Evolutionary conservation across 306 rosid species (phyloP), one percentile per base, ranked within the genome.

Genomic region (Ceratonia siliqua): DNA sequence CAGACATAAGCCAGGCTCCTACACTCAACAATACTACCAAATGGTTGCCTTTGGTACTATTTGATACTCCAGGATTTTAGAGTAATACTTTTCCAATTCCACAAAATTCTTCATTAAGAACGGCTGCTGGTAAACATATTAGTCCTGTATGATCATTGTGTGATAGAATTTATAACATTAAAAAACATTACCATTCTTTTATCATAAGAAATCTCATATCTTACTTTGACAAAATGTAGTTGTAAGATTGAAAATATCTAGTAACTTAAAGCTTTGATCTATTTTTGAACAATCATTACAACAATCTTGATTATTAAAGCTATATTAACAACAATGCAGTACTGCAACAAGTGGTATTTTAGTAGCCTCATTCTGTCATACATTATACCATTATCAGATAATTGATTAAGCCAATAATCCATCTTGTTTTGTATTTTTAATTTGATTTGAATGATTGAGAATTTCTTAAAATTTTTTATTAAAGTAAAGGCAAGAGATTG

Each of bases 401-500:
- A 58, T 58, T 58, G 11, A 58, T 58, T 2, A 2, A n/a, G 6
- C 38, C 39, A 28, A 27, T 28, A 13, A 56, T 28, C 3, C 39
- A 30, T 13, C 63, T 27, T 38, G 28, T 28, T 56, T 14, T 56
- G 21, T 56, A 38, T 56, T 56, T 14, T 11, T 13, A 13, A 5
- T 56, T 28, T 14, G 39, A 56, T 56, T 27, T 27, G 18, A 2
- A 56, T 27, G 33, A 11, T 27, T 6, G 36, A 56, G 28, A 54
- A 25, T 68, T 33, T 27, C 69, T 27, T 0, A 14, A 56, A 14
- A 22, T 36, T 49, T 61, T 30, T 68, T 38, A 45, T 35, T 43
- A 75, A 32, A 50, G 33, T 70, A 53, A 62, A 52, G 39, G 14
- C 21, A 32, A 30, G 49, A 62, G 48, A 69, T 53, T 17, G 64